phyloP scores from a whole-genome alignment of 345 rosid genomes.

The Sonneratia caseolaris region DNA sequence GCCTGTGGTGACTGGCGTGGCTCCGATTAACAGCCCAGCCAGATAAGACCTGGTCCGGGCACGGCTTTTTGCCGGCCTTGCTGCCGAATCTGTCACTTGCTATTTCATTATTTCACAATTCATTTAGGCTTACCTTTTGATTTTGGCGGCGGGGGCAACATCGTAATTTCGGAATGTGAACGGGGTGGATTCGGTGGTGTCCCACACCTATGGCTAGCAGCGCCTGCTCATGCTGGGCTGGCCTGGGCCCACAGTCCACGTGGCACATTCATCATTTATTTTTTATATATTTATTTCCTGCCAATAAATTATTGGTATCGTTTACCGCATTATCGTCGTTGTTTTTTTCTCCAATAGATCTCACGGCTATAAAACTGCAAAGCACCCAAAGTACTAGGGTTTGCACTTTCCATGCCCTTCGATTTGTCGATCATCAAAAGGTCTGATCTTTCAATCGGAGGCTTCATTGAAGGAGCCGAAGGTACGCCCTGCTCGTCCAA shows the following conservation, averaged over 20 bases:
- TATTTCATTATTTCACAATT: too few species aligned
- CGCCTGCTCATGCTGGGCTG: background rate
- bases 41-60: too few species aligned
- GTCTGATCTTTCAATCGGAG: constrained; percentile 15
- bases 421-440: constrained; percentile 9
- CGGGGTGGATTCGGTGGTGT: background rate
- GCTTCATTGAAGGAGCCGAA: constrained; percentile 21
- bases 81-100: too few species aligned
- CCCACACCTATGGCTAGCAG: background rate
- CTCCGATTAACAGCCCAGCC: too few species aligned
- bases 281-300: background rate
- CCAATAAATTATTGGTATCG: too few species aligned
- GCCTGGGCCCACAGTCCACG: constrained; percentile 3
- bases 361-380: constrained; percentile 22
- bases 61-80: too few species aligned
- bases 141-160: background rate
- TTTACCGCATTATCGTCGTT: too few species aligned
- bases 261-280: background rate
- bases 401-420: constrained; percentile 17
- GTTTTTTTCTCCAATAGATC: background rate
- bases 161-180: background rate
- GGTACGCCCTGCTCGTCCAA: constrained; percentile 21
- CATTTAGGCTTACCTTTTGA: too few species aligned
- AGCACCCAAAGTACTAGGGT: constrained; percentile 26
- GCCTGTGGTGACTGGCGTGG: too few species aligned